phyloP scores from a whole-genome alignment of 352 stramenopile genomes.

The Poterioochromonas sp. region DNA sequence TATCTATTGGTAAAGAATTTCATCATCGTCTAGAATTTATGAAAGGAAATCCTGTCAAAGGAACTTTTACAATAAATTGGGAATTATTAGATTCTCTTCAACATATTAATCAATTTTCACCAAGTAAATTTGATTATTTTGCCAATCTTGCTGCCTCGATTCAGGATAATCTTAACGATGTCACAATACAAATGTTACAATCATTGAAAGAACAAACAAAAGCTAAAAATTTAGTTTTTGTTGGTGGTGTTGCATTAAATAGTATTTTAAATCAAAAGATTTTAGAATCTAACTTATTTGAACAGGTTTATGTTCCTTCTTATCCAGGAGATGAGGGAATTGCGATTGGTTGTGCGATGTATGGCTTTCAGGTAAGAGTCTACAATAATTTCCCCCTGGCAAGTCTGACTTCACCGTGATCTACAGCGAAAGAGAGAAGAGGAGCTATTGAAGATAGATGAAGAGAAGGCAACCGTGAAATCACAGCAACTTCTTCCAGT shows the following conservation, averaged over 20 bases:
- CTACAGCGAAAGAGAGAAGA: not conserved
- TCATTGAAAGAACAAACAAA: constrained; percentile 47
- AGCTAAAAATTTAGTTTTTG: constrained; percentile 40
- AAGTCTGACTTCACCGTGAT: not conserved
- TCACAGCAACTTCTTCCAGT: no score
- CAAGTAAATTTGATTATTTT: constrained; percentile 37
- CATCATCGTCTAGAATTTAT: constrained; percentile 30
- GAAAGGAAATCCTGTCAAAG: constrained; percentile 2
- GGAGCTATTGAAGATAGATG: not conserved
- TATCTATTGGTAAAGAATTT: constrained; percentile 27
- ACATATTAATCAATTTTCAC: constrained; percentile 21
- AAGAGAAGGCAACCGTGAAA: no score
- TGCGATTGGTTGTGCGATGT: constrained; percentile 41
- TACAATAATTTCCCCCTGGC: constrained; percentile 19
- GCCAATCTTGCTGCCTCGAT: constrained; percentile 52
- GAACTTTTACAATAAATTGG: constrained; percentile 37
- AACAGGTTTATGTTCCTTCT: constrained; percentile 41
- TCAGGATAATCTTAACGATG: constrained; percentile 58
- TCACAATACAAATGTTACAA: constrained; percentile 56
- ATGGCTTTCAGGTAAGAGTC: constrained; percentile 34
- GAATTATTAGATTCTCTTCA: constrained; percentile 30
- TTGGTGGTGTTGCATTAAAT: constrained; percentile 47
- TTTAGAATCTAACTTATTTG: constrained; percentile 33
- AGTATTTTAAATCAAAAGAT: constrained; percentile 47
- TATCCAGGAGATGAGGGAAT: constrained; percentile 43